Evolutionary conservation across 176 grass and related monocot genomes (phyloP), one percentile per base, ranked within the genome.

Genomic region (Avena eriantha): DNA sequence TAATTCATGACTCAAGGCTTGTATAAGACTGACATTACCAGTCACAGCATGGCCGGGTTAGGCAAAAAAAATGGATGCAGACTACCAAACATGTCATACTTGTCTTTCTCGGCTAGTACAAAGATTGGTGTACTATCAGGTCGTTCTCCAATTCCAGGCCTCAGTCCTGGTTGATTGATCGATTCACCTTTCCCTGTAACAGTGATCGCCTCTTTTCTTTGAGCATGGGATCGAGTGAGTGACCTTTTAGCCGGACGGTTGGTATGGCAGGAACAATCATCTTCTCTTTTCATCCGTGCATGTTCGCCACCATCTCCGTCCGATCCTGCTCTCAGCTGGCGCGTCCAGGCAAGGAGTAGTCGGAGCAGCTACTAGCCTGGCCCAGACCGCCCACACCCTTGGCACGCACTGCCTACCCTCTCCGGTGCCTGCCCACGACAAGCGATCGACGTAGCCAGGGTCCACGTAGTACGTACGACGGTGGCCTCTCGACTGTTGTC

Each of bases 261-360:
- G 69, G 71, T n/a, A 41, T 36, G 35, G 35, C 5, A 19, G 24
- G 14, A 84, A 76, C 19, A 12, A 87, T 87, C 24, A 76, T 81
- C 11, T 36, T 36, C 4, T 41, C 39, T 88, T 81, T 80, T 85
- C 8, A n/a, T 69, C 3, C 12, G 22, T 23, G 39, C 69, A 78
- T 82, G 72, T 71, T 82, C 23, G 24, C 36, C 78, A 69, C 83
- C 82, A 74, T 31, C 75, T 23, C 65, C 22, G 58, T 61, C 7
- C 39, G 39, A 41, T 41, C 29, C 29, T n/a, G n/a, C n/a, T 5
- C 6, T 41, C n/a, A n/a, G n/a, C 7, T 41, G 39, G 39, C 7
- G 39, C 39, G 39, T 5, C 39, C 5, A 41, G 39, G 39, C 39
- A 41, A 7, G 13, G 24, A 64, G 12, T 64, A 64, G 23, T 24